These are phyloP conservation scores for Aspergillus saccharolyticus DNA, from an alignment of 495 filamentous ascomycete genomes.

Conservation along the genomic window DNA sequence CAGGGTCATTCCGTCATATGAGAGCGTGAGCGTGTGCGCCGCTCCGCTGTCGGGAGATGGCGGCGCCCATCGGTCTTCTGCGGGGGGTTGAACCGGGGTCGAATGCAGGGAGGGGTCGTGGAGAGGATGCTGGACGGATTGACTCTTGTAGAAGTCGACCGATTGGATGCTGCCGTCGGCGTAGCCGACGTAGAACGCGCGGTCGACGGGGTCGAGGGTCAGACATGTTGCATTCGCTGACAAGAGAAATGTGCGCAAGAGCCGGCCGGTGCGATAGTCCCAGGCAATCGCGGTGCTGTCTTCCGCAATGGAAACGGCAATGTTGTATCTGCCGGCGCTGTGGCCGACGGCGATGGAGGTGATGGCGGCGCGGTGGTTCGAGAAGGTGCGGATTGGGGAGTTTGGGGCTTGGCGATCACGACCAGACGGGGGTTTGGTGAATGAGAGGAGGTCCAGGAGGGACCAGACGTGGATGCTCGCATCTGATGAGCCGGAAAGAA, in stretches of 20 bases:
- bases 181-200: slow-evolving; percentile 76
- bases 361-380: slow-evolving; percentile 75
- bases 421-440: slow-evolving; percentile 40
- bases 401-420: slow-evolving; percentile 39
- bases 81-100: slow-evolving; percentile 53
- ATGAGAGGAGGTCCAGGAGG: slow-evolving; percentile 64
- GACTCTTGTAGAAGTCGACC: slow-evolving; percentile 66
- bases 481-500: slow-evolving; percentile 84
- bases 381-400: slow-evolving; percentile 61
- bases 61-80: slow-evolving; percentile 55
- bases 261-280: slow-evolving; percentile 75
- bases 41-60: slow-evolving; percentile 56
- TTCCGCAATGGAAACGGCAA: slow-evolving; percentile 71
- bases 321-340: slow-evolving; percentile 61
- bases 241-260: slow-evolving; percentile 75
- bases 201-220: slow-evolving; percentile 74
- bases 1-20: slow-evolving; percentile 75
- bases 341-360: slow-evolving; percentile 64
- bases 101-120: slow-evolving; percentile 50
- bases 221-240: slow-evolving; percentile 66
- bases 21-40: slow-evolving; percentile 59
- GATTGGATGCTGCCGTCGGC: slow-evolving; percentile 79
- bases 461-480: slow-evolving; percentile 91
- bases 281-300: slow-evolving; percentile 82
- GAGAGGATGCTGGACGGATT: slow-evolving; percentile 46